Evolutionary conservation across 164 flowering plant species (phyloP), one percentile per base, ranked within the genome.

Genomic region (Magnolia sinica): DNA sequence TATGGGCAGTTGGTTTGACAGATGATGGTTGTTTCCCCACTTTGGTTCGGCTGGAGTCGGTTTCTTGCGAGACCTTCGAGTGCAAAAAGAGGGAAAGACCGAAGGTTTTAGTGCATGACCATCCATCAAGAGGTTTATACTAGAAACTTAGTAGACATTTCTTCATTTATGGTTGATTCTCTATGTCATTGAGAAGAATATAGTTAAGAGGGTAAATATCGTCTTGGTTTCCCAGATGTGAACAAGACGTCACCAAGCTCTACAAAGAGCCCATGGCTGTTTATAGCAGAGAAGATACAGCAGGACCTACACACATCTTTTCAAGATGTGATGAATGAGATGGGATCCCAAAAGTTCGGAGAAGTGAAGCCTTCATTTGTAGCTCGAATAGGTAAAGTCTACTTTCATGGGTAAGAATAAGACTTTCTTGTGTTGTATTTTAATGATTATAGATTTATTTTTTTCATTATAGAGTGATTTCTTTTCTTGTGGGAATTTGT

Each of bases 361-460:
- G 77, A 67, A 74, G 76, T 77, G 11, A 85, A 84, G 76, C 85
- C 86, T 75, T 74, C 72, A 3, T 66, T 87, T 79, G 84, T 83
- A 50, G 88, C 89, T 71, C 72, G 84, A 73, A 71, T 87, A 71
- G 89, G 91, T 11, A 87, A 81, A 75, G 27, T 84, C 49, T 77
- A 82, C 64, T 88, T 88, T 64, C 81, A 77, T 70, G 73, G 82
- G 90, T 85, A 78, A 76, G 76, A 23, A 16, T n/a, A 55, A 55
- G 11, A 37, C 61, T 58, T 5, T 8, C 69, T 16, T 51, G 19
- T 71, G 64, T 23, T 31, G 7, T 11, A 27, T 31, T 69, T 31
- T 58, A 31, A 7, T 9, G 27, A 23, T 69, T 72, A 22, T 37
- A 20, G 10, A 7, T 72, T 20, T 6, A 13, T 22, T 10, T 52